Base-by-base conservation (phyloP, 1,284 basidiomycete genomes). In the Malassezia caprae region DNA sequence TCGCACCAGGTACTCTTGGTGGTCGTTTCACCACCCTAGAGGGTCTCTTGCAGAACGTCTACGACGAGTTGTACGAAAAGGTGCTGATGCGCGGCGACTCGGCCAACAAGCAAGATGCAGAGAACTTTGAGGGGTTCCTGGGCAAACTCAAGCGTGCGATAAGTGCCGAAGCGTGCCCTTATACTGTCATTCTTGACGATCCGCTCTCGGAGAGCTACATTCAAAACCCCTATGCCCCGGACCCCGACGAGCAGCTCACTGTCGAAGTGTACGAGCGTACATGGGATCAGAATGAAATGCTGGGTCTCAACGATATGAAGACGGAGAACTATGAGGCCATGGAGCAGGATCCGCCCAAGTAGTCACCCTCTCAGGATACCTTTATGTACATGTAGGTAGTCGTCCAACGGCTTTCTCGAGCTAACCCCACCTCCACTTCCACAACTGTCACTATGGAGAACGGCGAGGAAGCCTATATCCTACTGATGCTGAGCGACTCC, bases 1-100 rank as follows among this genome's bases (percentile, higher is more conserved):
- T 99, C 6, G 83, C 89, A 54, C 84, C 90, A 3, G 94, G 94
- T 12, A 98, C 94, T 0, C 82, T 99, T 2, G 94, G 94, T 19
- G 94, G 93, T n/a, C 82, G 94, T 10, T 99, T 98, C 78, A 98
- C 94, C 0, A 98, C 94, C 1, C 79, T 96, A 23, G 94, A 98
- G 76, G 94, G 94, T 31, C 84, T 99, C 55, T 79, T 98, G 41
- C 83, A 88, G 61, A 94, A 96, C 73, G 83, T 98, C 15, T 91
- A 93, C 77, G 91, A 94, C 63, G 93, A 99, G 75, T 81, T 99
- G 8, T 85, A 85, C 21, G 84, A 87, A 63, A 96, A 94, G 69
- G 84, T 87, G n/a, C 84, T 93, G 69, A 81, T 84, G 13, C 58
- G 67, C 4, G 86, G 86, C n/a, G 88, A 90, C 68, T 82, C 85